A percentile compares a stretch with the other conserved stretches of the same genome.
Conservation (phyloP, 2,329 filamentous ascomycete genomes). For the Fusarium transvaalense region DNA sequence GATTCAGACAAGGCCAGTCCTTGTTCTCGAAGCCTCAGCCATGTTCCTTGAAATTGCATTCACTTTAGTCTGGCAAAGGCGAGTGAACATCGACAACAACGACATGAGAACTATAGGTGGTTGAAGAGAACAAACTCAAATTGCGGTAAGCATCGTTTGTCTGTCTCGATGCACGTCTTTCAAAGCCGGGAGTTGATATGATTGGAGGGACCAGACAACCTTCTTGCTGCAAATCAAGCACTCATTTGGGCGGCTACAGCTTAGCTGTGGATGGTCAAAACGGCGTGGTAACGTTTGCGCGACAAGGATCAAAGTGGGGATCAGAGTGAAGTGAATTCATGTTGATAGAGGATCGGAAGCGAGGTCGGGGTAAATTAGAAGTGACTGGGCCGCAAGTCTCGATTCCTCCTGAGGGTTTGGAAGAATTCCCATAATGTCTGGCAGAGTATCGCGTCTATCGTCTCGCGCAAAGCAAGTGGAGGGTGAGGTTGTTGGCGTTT, state of each 20-base stretch:
- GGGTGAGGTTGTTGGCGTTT: conserved; percentile 18
- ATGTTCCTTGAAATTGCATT: conserved; percentile 29
- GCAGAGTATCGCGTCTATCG: conserved; percentile 24
- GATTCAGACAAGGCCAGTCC: conserved; percentile 15
- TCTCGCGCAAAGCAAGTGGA: neutral
- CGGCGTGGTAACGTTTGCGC: conserved; percentile 20
- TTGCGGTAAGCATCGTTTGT: conserved; percentile 17
- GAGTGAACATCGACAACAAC: neutral
- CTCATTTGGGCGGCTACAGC: conserved; percentile 44
- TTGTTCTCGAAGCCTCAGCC: conserved; percentile 17
- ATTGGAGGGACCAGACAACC: conserved; percentile 23
- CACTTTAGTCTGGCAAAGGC: conserved; percentile 25
- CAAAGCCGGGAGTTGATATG: conserved; percentile 15
- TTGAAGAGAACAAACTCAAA: conserved; percentile 14
- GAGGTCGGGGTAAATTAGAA: conserved; percentile 8
- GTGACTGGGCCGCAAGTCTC: neutral
- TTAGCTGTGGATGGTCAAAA: conserved; percentile 40
- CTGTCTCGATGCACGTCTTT: conserved; percentile 9
- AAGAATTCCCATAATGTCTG: neutral
- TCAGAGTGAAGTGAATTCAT: neutral
- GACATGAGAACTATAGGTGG: neutral
- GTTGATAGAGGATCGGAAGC: conserved; percentile 6
- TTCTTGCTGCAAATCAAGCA: conserved; percentile 26
- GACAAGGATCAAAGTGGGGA: conserved; percentile 34
- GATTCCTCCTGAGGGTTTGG: conserved; percentile 8